A percentile compares a stretch with the other conserved stretches of the same genome.
phyloP scores from a whole-genome alignment of 306 rosid species.

The Oemleria cerasiformis region DNA sequence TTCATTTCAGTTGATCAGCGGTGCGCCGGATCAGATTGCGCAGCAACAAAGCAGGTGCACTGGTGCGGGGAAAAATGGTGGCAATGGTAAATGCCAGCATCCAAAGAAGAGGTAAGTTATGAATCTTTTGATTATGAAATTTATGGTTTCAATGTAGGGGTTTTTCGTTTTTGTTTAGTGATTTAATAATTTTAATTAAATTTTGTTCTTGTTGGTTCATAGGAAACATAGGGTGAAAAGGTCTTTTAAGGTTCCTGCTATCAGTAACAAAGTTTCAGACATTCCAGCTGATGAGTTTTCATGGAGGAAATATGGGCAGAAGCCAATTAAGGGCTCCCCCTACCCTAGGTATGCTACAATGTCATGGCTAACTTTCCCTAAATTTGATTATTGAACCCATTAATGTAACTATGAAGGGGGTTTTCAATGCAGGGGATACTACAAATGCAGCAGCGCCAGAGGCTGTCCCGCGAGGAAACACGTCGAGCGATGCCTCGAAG shows the following conservation, averaged over 20 bases:
- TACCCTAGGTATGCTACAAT: conserved; percentile 70
- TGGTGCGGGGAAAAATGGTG: conserved; percentile 64
- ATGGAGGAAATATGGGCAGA: conserved; percentile 99
- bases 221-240: conserved; percentile 87
- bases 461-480: conserved; percentile 99
- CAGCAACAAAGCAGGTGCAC: conserved; percentile 74
- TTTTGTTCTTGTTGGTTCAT: conserved; percentile 13
- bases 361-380: too few species aligned
- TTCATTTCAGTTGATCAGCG: conserved; percentile 60
- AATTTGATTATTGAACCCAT: background rate
- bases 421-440: conserved; percentile 70
- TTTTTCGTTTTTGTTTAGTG: background rate
- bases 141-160: background rate
- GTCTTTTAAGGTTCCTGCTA: conserved; percentile 90
- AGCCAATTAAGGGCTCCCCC: conserved; percentile 98
- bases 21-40: conserved; percentile 69
- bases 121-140: background rate
- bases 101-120: conserved; percentile 75
- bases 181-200: background rate
- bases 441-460: conserved; percentile 98
- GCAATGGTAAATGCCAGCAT: conserved; percentile 72
- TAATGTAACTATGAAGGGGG: background rate
- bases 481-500: conserved; percentile 84
- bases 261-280: conserved; percentile 87
- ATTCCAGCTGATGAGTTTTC: conserved; percentile 96